Conservation (phyloP, 2,329 filamentous ascomycete species). For the Hirsutella thompsonii region DNA sequence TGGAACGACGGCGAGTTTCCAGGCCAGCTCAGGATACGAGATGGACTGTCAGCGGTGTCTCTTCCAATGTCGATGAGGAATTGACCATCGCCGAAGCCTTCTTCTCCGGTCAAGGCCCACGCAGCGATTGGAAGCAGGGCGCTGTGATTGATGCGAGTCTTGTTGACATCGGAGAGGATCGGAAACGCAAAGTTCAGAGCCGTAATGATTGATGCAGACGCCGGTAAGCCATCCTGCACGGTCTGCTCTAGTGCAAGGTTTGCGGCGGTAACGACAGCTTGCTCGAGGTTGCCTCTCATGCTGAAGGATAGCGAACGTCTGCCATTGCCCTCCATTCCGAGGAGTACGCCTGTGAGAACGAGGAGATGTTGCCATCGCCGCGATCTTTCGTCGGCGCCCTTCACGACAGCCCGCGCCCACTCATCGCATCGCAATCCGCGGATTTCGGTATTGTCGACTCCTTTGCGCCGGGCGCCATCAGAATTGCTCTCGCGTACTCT, state of each 20-base stretch:
- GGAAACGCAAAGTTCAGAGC: constrained; percentile 69
- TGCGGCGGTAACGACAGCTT: constrained; percentile 58
- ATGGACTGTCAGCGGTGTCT: constrained; percentile 43
- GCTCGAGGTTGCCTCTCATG: constrained; percentile 56
- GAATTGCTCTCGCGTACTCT: constrained; percentile 37
- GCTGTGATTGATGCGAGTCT: constrained; percentile 50
- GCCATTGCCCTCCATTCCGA: constrained; percentile 58
- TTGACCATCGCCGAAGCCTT: constrained; percentile 64
- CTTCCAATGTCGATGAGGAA: constrained; percentile 59
- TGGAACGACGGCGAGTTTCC: constrained; percentile 45
- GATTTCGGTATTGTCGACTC: constrained; percentile 24
- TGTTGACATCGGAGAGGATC: constrained; percentile 48
- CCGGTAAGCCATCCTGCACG: constrained; percentile 25
- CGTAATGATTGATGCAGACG: constrained; percentile 45
- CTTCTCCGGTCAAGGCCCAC: constrained; percentile 52
- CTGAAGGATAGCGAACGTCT: constrained; percentile 48
- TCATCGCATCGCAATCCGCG: constrained; percentile 33
- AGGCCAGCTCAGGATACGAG: constrained; percentile 47
- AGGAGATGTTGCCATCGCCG: constrained; percentile 73
- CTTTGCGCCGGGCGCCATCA: constrained; percentile 19
- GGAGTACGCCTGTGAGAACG: constrained; percentile 64
- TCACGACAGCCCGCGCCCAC: constrained; percentile 44
- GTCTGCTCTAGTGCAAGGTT: constrained; percentile 57
- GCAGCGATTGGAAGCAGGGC: constrained; percentile 57
- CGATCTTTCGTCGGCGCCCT: constrained; percentile 44